These are phyloP conservation scores for Themeda triandra DNA, from an alignment of 176 grass and related monocot species.

Conservation along the genomic window DNA sequence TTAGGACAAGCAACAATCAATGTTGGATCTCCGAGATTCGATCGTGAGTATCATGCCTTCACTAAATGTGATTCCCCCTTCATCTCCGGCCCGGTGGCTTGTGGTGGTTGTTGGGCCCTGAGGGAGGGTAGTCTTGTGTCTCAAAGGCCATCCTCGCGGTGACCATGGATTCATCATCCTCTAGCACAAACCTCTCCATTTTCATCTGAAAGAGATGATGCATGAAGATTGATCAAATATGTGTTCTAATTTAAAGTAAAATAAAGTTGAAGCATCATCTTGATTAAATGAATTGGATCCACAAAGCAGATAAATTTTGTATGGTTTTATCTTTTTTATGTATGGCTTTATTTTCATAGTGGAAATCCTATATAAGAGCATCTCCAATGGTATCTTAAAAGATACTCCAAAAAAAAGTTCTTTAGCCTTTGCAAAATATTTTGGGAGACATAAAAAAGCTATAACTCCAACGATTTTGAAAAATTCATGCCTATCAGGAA, in stretches of 20 bases:
- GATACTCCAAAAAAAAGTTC: too few species aligned
- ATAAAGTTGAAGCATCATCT: background rate
- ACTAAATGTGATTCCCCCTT: background rate
- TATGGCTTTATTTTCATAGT: background rate
- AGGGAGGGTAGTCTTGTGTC: constrained; percentile 44
- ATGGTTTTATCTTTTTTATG: background rate
- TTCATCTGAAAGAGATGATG: constrained; percentile 13
- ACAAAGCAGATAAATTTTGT: background rate
- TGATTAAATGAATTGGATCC: background rate
- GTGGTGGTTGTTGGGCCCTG: constrained; percentile 57
- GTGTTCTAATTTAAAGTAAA: background rate
- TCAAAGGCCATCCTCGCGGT: constrained; percentile 48
- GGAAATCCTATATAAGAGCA: background rate
- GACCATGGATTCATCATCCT: constrained; percentile 11
- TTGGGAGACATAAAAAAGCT: too few species aligned
- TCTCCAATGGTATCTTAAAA: too few species aligned
- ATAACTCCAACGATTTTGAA: too few species aligned
- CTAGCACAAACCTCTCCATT: background rate
- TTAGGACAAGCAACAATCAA: background rate
- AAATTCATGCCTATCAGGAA: too few species aligned
- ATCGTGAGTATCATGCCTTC: background rate
- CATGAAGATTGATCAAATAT: background rate
- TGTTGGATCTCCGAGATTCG: background rate
- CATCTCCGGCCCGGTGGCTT: constrained; percentile 48
- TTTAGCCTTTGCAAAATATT: too few species aligned